These are phyloP conservation scores for Incumbomyces delicatus DNA, from an alignment of 2,329 filamentous ascomycete species.

Conservation along the genomic window DNA sequence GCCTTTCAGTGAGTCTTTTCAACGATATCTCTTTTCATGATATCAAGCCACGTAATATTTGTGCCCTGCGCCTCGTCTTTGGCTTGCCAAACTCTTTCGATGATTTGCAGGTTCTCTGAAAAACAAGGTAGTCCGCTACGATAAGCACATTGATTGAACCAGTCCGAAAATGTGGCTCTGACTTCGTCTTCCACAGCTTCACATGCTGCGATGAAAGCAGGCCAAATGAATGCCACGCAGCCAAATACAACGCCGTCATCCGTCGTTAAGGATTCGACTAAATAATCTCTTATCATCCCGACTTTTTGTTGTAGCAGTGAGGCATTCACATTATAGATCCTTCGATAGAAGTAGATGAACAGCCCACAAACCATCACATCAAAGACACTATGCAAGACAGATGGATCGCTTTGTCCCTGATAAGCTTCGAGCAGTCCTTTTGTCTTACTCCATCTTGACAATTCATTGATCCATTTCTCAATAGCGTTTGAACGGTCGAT, in stretches of 20 bases:
- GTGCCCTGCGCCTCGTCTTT: no score
- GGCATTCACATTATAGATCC: constrained; percentile 33
- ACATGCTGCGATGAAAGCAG: constrained; percentile 36
- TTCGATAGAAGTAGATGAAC: constrained; percentile 38
- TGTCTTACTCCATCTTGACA: constrained; percentile 9
- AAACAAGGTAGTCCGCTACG: no score
- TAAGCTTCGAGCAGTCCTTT: not conserved
- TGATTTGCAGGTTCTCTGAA: no score
- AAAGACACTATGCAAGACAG: constrained; percentile 35
- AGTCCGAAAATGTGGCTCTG: not conserved
- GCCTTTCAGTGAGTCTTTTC: no score
- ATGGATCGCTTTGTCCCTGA: constrained; percentile 23
- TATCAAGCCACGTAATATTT: no score
- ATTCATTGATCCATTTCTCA: constrained; percentile 25
- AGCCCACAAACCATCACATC: no score
- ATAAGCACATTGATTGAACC: not conserved
- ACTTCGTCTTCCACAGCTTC: constrained; percentile 31
- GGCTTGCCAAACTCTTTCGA: no score
- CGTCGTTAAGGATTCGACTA: constrained; percentile 25
- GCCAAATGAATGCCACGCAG: constrained; percentile 35
- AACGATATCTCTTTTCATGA: no score
- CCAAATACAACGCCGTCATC: constrained; percentile 11
- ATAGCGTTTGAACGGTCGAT: constrained; percentile 26
- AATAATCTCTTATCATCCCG: constrained; percentile 27
- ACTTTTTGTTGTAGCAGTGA: constrained; percentile 34